These are phyloP conservation scores for Macrophomina tecta DNA, from an alignment of 2,329 filamentous ascomycete genomes.

Conservation along the genomic window DNA sequence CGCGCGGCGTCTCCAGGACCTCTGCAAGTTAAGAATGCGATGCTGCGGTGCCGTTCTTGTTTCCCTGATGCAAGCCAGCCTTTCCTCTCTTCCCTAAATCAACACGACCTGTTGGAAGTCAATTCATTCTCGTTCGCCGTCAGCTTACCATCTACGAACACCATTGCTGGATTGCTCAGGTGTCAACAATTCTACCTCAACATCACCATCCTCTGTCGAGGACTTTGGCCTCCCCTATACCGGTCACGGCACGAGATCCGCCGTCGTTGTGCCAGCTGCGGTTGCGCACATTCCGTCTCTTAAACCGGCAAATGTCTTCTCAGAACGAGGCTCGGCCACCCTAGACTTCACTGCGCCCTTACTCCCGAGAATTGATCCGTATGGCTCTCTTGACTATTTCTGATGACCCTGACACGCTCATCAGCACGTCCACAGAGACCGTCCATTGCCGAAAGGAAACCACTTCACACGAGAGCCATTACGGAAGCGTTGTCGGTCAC, in stretches of 20 bases:
- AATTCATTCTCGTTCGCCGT: neutral
- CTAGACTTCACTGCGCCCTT: neutral
- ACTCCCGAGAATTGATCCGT: neutral
- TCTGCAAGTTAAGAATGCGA: constrained; percentile 3
- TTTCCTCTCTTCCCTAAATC: neutral
- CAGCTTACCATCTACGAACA: neutral
- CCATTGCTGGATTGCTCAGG: too few relatives aligned
- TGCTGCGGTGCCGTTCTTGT: neutral
- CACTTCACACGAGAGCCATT: neutral
- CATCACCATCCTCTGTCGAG: neutral
- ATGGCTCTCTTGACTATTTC: neutral
- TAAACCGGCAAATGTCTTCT: constrained; percentile 1
- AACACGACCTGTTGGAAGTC: neutral
- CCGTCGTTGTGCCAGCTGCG: neutral
- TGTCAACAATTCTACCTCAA: too few relatives aligned
- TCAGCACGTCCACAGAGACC: constrained; percentile 20
- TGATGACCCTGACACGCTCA: constrained; percentile 14
- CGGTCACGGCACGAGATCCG: neutral
- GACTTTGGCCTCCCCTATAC: neutral
- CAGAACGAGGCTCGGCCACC: constrained; percentile 12
- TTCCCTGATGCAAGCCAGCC: neutral
- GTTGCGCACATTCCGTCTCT: neutral
- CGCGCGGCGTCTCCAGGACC: neutral
- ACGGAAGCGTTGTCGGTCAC: too few relatives aligned
- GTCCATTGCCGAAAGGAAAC: neutral